Evolutionary conservation across 495 filamentous ascomycete genomes (phyloP), one percentile per base, ranked within the genome.

Genomic region (Apiosordaria backusii): DNA sequence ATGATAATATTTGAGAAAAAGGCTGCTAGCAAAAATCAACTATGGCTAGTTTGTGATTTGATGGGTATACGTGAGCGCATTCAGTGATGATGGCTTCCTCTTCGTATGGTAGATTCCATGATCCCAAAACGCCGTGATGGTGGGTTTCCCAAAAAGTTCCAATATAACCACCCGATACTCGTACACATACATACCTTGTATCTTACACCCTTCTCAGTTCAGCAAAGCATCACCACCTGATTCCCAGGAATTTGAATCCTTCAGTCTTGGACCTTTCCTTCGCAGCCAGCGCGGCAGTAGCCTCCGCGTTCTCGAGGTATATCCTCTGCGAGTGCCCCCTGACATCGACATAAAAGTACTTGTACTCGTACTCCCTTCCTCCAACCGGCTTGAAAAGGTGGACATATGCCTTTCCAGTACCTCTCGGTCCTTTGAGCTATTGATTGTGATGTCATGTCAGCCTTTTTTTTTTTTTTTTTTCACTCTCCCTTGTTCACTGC

Each of bases 341-440:
- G 22, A 96, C 86, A 78, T 98, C 94, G 58, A 99, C 67, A 25
- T 85, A 88, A 40, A 99, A 82, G 71, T 91, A 89, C 72, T 87
- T 84, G 78, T 97, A 97, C 73, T 92, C 85, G 73, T 87, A 95
- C 19, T 94, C 89, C 50, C 73, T 71, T 67, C 87, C 76, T 10
- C 86, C 85, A 10, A 67, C 63, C 4, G 71, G 75, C 75, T 88
- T 93, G 52, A 87, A 83, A 79, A 97, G 86, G 73, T 97, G 92
- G 68, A 93, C 75, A 62, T 85, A 78, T 13, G 95, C 93, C 15
- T 88, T 79, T 7, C 95, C 95, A 21, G 82, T 82, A 67, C 88
- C 89, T 40, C 87, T 77, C 3, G 92, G 89, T 1, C 95, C 95
- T 79, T 94, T 89, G 52, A 97, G 90, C 90, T 93, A 69, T 22